Evolutionary conservation across 1,139 yeast species (phyloP), one percentile per base, ranked within the genome.

Genomic region (Candida sanyaensis): DNA sequence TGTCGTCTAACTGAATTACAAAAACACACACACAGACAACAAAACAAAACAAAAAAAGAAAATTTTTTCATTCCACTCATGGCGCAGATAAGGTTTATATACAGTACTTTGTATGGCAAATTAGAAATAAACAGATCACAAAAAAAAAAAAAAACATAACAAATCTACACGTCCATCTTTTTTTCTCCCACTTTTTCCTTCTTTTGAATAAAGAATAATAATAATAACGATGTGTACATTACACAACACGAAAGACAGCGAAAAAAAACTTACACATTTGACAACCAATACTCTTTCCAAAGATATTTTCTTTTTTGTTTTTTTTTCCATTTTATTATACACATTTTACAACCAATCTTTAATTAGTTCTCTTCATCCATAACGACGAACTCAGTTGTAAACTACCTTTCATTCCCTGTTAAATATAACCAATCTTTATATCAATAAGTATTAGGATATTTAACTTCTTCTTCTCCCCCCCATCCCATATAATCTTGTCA

Each of bases 361-460:
- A 6, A 32, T 6, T 17, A 6, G 5, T 13, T 17, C 21, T n/a
- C 10, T 8, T 13, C 12, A 32, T n/a, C 27, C 37, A 34, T 17
- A 17, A 17, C 21, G 21, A 17, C 21, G 21, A 17, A 17, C 21
- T 17, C 21, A 17, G 21, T 17, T 17, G 21, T 17, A 17, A 17
- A 17, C 21, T 17, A 17, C 21, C 21, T 17, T 17, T 17, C 21
- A 17, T 17, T 17, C 21, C 13, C 28, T 3, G 38, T 36, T 36
- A 36, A 36, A 36, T 36, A 36, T 36, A 36, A 36, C 38, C 38
- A 36, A 36, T 36, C 38, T 36, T 36, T 21, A 32, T 13, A 23
- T 6, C n/a, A 23, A 36, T 26, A 36, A 36, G 38, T 36, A 36
- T 36, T 36, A 36, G 38, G 38, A 36, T 36, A 36, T 36, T 36